Evolutionary conservation across 2,329 filamentous ascomycete genomes (phyloP), one percentile per base, ranked within the genome.

Genomic region (Hypoxylon sp.): DNA sequence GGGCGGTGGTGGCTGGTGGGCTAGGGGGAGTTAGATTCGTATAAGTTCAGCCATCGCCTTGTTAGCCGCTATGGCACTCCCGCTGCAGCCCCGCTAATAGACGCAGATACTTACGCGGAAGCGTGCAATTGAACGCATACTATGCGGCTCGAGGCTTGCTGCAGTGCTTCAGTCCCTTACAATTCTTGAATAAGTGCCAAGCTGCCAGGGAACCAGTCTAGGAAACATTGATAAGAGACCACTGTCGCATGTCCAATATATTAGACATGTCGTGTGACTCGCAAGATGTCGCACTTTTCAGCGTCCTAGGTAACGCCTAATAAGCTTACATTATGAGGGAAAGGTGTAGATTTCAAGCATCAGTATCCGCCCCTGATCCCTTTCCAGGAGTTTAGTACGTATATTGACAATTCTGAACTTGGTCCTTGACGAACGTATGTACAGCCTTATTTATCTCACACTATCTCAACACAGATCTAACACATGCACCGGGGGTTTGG

Each of bases 381-480:
- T 8, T 48, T 29, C 24, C 35, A 26, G 33, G 29, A 42, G 6
- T 3, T 22, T 59, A 44, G 9, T 17, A 37, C n/a, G 50, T 53
- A 31, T 53, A 61, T 54, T 42, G 46, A 46, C 6, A 54, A 46
- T 26, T 47, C 14, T 17, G 6, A 51, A 47, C 22, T 24, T 42
- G 47, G 54, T 44, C 33, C 52, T 14, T 29, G 29, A 39, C n/a
- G 48, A 57, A 63, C 39, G 31, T 52, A 60, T 55, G 46, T 55
- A 47, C 54, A 60, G 48, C 48, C 50, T 13, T 10, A 17, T 14
- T 52, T 54, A 26, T 59, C 29, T 39, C 22, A 17, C n/a, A 63
- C 46, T 51, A 42, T 66, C 58, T 50, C 37, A 33, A 35, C 17
- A 55, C 59, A 58, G 22, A 57, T 44, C 47, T 54, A 48, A 47